Evolutionary conservation across 108 stramenopile genomes (phyloP).

Genomic region (Halocafeteria seosinensis): DNA sequence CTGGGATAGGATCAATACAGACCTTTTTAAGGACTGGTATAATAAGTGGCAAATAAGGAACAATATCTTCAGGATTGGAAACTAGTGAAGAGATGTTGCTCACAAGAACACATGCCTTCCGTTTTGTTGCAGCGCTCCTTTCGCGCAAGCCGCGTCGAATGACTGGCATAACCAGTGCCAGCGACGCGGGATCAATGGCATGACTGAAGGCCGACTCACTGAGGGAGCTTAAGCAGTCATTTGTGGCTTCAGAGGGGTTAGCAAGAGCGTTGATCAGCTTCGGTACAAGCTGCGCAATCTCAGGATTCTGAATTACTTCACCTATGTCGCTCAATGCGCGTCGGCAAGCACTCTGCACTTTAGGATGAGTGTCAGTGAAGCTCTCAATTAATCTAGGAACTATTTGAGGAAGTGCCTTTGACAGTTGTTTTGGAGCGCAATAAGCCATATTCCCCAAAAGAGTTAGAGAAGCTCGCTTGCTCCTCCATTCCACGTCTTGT

Average conservation of each 20-base stretch:
- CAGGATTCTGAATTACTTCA: constrained; percentile 83
- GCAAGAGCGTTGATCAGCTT: constrained; percentile 66
- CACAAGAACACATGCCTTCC: constrained; percentile 90
- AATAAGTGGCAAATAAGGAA: constrained; percentile 81
- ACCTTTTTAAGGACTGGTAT: constrained; percentile 76
- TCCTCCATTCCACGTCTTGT: constrained; percentile 81
- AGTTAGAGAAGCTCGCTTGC: constrained; percentile 75
- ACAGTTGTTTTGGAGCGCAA: constrained; percentile 91
- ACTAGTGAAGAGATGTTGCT: constrained; percentile 96
- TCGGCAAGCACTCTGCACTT: constrained; percentile 71
- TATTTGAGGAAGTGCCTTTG: constrained; percentile 75
- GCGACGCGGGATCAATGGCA: constrained; percentile 84
- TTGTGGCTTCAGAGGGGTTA: constrained; percentile 61
- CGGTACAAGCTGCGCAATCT: constrained; percentile 58
- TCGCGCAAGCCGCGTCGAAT: constrained; percentile 83
- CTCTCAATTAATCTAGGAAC: constrained; percentile 89
- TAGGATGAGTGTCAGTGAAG: constrained; percentile 85
- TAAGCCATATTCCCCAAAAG: constrained; percentile 93
- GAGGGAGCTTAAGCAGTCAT: constrained; percentile 54
- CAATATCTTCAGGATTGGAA: constrained; percentile 76
- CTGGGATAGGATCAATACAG: constrained; percentile 76
- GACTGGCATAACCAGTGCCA: constrained; percentile 96
- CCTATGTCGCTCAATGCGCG: constrained; percentile 80
- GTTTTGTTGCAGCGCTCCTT: constrained; percentile 70
- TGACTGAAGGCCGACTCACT: constrained; percentile 75